Base-by-base conservation (phyloP, 1,284 basidiomycete genomes). In the Peniophora sp. region DNA sequence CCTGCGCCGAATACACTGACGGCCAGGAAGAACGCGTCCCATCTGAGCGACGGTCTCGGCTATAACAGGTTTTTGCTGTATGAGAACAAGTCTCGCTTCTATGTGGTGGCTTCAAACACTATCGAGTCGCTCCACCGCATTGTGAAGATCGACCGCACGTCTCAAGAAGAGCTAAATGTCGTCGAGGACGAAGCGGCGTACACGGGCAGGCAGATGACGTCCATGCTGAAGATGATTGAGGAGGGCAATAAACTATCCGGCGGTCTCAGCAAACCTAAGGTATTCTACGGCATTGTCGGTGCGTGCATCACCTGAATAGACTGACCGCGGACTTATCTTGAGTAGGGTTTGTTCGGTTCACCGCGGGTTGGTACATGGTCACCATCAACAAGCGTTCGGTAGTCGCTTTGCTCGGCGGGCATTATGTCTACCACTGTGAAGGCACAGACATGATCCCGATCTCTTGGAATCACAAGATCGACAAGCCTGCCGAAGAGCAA, bases 341-440 rank as follows among this genome's bases (percentile, higher is more conserved):
- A 43, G 27, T 58, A 89, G 94, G 94, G 1, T 96, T 97, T 61
- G 83, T 95, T 52, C 79, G 81, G 45, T 95, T 96, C 62, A 95
- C 92, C 1, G 85, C 89, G 2, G 89, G 91, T 9, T 96, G 90
- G 88, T 95, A 97, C 63, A 85, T 96, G 77, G 76, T 97, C 48
- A 70, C 95, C 25, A 87, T 98, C 60, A 87, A 90, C 32, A 91
- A 93, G 64, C 81, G 96, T 27, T 89, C 90, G 8, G 89, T 94
- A 3, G 96, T 99, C 20, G 93, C 93, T 0, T 77, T 99, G 2
- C 74, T 99, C 3, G 97, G 96, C 1, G 97, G 96, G 0, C 96
- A 99, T 64, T 98, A 98, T 63, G 75, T 99, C 44, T 99, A 97
- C 62, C 97, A 99, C 61, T 97, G 93, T 68, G 97, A 99, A 65